These are phyloP conservation scores for Salix caprea DNA, from an alignment of 345 rosid genomes.

Conservation along the genomic window DNA sequence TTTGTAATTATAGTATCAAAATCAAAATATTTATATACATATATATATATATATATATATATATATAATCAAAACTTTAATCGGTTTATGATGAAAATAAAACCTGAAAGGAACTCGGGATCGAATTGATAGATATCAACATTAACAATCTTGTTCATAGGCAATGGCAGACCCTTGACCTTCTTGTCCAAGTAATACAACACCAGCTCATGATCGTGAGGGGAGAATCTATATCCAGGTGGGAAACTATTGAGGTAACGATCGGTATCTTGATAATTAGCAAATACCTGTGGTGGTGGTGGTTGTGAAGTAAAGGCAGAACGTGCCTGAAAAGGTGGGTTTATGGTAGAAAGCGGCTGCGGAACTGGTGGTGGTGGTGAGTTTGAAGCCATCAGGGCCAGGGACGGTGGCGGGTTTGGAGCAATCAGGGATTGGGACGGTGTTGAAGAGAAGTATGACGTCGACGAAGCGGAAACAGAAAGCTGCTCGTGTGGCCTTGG, in stretches of 20 bases:
- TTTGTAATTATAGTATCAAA: neutral
- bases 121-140: slow-evolving; percentile 1
- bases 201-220: slow-evolving; percentile 10
- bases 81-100: neutral
- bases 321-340: neutral
- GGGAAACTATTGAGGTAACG: neutral
- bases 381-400: neutral
- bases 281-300: neutral
- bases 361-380: neutral
- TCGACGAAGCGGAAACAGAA: neutral
- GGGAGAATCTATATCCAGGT: slow-evolving; percentile 9
- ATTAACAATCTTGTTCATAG: neutral
- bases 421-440: neutral
- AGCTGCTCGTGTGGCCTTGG: neutral
- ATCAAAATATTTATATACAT: no score
- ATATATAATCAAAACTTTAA: no score
- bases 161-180: neutral
- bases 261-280: neutral
- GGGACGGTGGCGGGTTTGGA: neutral
- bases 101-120: slow-evolving; percentile 10
- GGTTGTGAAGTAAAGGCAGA: neutral
- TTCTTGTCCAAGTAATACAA: slow-evolving; percentile 1
- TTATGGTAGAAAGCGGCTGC: neutral
- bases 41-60: no score
- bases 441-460: neutral